Evolutionary conservation across 2,329 filamentous ascomycete genomes (phyloP), one percentile per base, ranked within the genome.

Genomic region (Scedosporium boydii): DNA sequence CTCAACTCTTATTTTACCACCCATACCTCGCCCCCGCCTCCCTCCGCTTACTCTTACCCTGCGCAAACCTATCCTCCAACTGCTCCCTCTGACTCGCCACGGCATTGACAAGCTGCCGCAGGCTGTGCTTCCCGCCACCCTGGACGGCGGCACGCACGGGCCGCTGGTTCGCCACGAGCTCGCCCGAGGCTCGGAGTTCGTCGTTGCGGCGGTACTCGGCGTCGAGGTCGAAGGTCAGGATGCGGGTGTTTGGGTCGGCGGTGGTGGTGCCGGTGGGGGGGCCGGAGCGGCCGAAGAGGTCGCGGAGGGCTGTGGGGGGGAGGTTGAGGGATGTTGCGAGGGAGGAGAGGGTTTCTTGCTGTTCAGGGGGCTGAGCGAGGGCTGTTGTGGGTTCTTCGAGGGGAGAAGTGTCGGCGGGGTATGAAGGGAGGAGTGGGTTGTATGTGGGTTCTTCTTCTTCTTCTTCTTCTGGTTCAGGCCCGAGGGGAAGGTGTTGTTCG

Each of bases 191-290:
- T 10, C 91, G 84, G 23, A 96, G 72, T 67, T 82, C 81, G 75
- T 96, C 90, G 73, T 98, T 98, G 69, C 89, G 85, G 26, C 82
- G 84, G 73, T 98, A 98, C 76, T 97, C 93, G 63, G 80, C 78
- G 71, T 96, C 91, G 66, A 91, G 93, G 76, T 96, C 91, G 82
- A 97, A 96, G 69, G 89, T 92, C 66, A 93, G 82, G 44, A 96
- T 82, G 53, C 84, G 87, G n/a, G 84, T 79, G 51, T 62, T 41
- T 6, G 59, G 44, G 14, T 41, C 23, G 2, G 79, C 79, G n/a
- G 83, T 78, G 6, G 73, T 69, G 16, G 70, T 68, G 48, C 70
- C 70, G 38, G 63, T 67, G n/a, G 72, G 72, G 55, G 72, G 70
- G 23, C 80, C 80, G 23, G 74, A 73, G 4, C 93, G 88, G 1